Percentiles rank a stretch among this genome's conserved stretches.
phyloP scores from a whole-genome alignment of 441 rosid genomes.

The Brassica balearica region DNA sequence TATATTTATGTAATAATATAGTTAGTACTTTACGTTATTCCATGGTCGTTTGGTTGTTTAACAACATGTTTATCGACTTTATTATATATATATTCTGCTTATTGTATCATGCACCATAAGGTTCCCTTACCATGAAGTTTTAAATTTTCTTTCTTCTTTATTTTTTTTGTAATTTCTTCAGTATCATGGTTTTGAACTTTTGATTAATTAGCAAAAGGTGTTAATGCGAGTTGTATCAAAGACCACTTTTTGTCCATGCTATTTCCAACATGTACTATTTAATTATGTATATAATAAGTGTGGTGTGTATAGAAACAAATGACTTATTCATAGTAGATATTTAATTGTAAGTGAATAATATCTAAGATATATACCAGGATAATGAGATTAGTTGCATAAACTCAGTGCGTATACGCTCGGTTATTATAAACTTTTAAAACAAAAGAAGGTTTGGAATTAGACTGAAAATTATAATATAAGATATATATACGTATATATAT shows the following conservation, averaged over 20 bases:
- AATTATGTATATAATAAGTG: constrained; percentile 21
- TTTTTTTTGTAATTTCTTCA: not conserved
- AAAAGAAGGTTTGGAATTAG: not conserved
- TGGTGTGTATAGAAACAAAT: constrained; percentile 26
- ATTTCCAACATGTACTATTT: constrained; percentile 40
- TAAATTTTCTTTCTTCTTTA: not conserved
- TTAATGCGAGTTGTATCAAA: constrained; percentile 38
- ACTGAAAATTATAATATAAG: not conserved
- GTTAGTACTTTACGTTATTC: constrained; percentile 25
- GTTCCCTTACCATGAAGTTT: constrained; percentile 36
- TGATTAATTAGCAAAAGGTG: constrained; percentile 25
- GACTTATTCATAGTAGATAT: constrained; percentile 14
- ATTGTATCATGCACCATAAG: constrained; percentile 36
- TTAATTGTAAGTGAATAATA: constrained; percentile 8
- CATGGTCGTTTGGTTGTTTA: constrained; percentile 34
- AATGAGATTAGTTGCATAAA: not conserved
- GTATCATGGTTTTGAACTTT: constrained; percentile 4
- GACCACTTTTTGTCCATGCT: constrained; percentile 40
- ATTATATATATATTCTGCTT: constrained; percentile 17
- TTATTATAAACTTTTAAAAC: not conserved
- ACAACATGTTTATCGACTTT: constrained; percentile 26
- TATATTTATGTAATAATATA: constrained; percentile 28
- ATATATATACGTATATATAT: not conserved
- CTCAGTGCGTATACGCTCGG: not conserved
- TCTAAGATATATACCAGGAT: constrained; percentile 5